Conservation (phyloP, 805 yeast genomes). For the Saccharomycopsis sp. region DNA sequence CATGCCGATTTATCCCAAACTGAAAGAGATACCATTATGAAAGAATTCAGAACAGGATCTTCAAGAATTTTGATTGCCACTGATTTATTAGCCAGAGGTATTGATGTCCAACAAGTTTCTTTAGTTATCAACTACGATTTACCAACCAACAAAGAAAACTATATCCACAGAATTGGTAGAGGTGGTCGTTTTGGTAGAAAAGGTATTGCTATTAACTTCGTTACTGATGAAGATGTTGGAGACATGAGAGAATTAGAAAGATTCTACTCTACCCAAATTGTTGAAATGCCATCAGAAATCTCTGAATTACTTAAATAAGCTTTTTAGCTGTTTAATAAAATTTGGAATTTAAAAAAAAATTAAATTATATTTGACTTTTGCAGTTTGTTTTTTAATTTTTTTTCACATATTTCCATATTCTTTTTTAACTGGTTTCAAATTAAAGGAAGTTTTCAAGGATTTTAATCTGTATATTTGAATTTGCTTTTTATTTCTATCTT, state of each 20-base stretch:
- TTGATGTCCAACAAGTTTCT: slow-evolving; percentile 96
- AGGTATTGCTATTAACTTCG: slow-evolving; percentile 94
- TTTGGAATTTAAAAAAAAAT: no score
- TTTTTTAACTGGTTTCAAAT: no score
- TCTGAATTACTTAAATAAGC: no score
- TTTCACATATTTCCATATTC: no score
- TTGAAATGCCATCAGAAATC: slow-evolving; percentile 84
- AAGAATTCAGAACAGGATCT: slow-evolving; percentile 87
- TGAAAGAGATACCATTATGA: slow-evolving; percentile 91
- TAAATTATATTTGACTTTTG: no score
- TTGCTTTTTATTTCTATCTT: no score
- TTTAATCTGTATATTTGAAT: no score
- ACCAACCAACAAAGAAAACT: slow-evolving; percentile 89
- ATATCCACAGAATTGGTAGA: slow-evolving; percentile 95
- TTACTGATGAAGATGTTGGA: slow-evolving; percentile 68
- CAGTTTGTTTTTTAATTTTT: no score
- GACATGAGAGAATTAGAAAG: slow-evolving; percentile 66
- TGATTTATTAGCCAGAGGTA: slow-evolving; percentile 97
- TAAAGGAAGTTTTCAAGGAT: no score
- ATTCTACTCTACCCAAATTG: slow-evolving; percentile 76
- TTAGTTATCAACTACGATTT: slow-evolving; percentile 91
- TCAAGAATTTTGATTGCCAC: slow-evolving; percentile 93
- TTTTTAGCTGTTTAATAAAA: no score
- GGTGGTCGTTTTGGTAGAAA: slow-evolving; percentile 98
- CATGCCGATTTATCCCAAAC: slow-evolving; percentile 96